These are phyloP conservation scores for Populus pruinosa DNA, from an alignment of 345 rosid species.

Conservation along the genomic window DNA sequence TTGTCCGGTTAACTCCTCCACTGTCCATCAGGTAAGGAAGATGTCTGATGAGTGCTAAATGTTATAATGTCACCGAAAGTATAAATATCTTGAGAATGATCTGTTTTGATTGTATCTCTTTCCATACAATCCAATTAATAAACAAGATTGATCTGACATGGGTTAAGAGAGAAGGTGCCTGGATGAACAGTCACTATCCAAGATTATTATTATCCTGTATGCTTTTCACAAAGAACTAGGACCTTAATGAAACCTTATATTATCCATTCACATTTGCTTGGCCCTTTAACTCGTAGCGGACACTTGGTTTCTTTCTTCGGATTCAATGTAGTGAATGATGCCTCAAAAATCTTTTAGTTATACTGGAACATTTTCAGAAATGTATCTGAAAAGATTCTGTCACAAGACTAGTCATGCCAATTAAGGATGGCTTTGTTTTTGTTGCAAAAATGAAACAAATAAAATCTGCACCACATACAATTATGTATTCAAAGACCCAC, in stretches of 20 bases:
- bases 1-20: constrained; percentile 93
- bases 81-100: neutral
- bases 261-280: neutral
- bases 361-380: too few species aligned
- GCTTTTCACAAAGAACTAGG: neutral
- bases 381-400: too few species aligned
- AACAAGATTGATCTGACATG: neutral
- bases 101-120: neutral
- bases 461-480: too few species aligned
- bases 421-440: too few species aligned
- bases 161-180: neutral
- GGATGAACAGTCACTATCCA: neutral
- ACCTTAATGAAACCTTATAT: neutral
- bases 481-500: too few species aligned
- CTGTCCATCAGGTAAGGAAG: constrained; percentile 72
- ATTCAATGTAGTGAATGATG: neutral
- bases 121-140: neutral
- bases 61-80: neutral
- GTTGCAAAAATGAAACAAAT: too few species aligned
- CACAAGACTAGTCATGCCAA: too few species aligned
- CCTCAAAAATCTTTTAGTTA: too few species aligned
- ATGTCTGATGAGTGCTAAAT: neutral
- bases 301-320: neutral
- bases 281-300: neutral
- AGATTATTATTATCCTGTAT: neutral